Evolutionary conservation across 1,284 basidiomycete species (phyloP).

Genomic region (Leccinum pachyderme): DNA sequence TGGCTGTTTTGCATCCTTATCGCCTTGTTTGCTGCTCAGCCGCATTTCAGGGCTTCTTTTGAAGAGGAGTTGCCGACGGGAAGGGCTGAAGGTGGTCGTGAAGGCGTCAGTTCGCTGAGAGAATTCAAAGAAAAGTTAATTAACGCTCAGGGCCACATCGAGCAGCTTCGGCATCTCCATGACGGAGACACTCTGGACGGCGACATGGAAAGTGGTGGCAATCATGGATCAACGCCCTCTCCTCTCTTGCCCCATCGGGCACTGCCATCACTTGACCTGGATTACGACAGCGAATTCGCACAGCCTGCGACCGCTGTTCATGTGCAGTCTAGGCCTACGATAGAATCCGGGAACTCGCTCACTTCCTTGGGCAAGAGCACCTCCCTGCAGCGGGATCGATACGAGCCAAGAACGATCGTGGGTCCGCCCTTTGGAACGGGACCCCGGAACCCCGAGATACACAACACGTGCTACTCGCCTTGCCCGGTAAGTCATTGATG

Average conservation of each 20-base stretch:
- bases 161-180: slow-evolving; percentile 17
- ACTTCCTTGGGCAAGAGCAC: slow-evolving; percentile 4
- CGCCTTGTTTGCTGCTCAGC: slow-evolving; percentile 19
- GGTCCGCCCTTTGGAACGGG: slow-evolving; percentile 7
- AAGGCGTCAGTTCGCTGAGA: slow-evolving; percentile 13
- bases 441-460: slow-evolving; percentile 14
- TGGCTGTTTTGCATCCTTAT: slow-evolving; percentile 31
- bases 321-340: slow-evolving; percentile 8
- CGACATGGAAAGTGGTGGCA: slow-evolving; percentile 19
- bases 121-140: slow-evolving; percentile 27
- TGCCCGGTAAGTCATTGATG: slow-evolving; percentile 4
- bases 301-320: slow-evolving; percentile 4
- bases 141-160: slow-evolving; percentile 23
- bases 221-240: slow-evolving; percentile 24
- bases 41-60: slow-evolving; percentile 14
- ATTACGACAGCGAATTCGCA: slow-evolving; percentile 24
- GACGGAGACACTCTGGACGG: slow-evolving; percentile 16
- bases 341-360: not conserved
- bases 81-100: slow-evolving; percentile 12
- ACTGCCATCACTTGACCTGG: slow-evolving; percentile 5
- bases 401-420: not conserved
- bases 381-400: slow-evolving; percentile 1
- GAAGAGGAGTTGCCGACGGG: slow-evolving; percentile 8
- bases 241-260: slow-evolving; percentile 25
- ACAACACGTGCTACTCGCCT: slow-evolving; percentile 12